Base-by-base conservation (phyloP, 1,284 basidiomycete genomes). In the Anthracocystis panici-leucophaei region DNA sequence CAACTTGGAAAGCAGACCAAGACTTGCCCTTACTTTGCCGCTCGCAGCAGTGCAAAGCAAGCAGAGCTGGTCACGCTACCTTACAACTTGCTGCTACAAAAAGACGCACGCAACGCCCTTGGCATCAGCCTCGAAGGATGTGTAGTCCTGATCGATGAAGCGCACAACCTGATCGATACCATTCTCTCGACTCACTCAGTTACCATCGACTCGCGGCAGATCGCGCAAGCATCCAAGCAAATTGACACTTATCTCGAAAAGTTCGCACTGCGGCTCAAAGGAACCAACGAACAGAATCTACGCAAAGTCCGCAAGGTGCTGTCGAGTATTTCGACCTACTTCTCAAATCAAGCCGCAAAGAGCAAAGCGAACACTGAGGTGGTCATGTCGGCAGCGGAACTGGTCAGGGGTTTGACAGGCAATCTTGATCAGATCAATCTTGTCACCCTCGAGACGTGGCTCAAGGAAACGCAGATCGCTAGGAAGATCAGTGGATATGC, bases 11-110 rank as follows among this genome's bases (percentile, higher is more conserved):
- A 88, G 87, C 82, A 86, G 46, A 86, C 89, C 5, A 88, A 91
- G 52, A 91, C 90, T 2, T 99, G 97, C 83, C 94, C 95, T 0
- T 99, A 99, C 86, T 99, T 97, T 86, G 94, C 92, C 3, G 92
- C 94, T 5, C 88, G 96, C 50, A 88, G 89, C 57, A 94, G 94
- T 10, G 93, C 97, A 55, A 90, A 91, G 54, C 92, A 95, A 84
- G 94, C 96, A 31, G 92, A 98, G 92, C 88, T 98, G 1, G 91
- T 98, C 11, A 92, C 93, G 0, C 87, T 98, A 4, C 97, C 96
- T 0, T 99, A 99, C 85, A 97, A 97, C 83, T 89, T 99, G 11
- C 88, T 99, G 0, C 87, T 99, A 9, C 93, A 94, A 73, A 92
- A 90, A 75, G 89, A 90, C 3, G 92, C 95, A 0, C 89, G 96